Base-by-base conservation (phyloP, 331 rosid genomes). In the Ulmus americana region DNA sequence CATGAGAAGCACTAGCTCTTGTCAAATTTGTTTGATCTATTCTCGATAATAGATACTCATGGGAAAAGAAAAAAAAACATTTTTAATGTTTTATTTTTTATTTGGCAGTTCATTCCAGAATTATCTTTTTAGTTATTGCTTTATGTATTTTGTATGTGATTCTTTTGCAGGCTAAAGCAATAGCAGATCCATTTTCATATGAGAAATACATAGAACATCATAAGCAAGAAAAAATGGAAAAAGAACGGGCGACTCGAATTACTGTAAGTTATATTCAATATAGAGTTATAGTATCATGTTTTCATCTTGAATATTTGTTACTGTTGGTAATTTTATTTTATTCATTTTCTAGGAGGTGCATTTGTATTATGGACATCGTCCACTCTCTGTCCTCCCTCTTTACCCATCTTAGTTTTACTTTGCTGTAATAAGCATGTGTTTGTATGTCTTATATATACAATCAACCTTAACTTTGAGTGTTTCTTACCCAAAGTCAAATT, bases 221-320 rank as follows among this genome's bases (percentile, higher is more conserved):
- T 66, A 86, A 86, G 64, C 77, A 67, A 67, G 89, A 89, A 62
- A 86, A 80, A 70, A 61, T 89, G 50, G 98, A 89, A 61, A 83
- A 88, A 63, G 95, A 92, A 59, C 86, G 83, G 14, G 85, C 91
- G 40, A 82, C 85, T 55, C 84, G 98, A 46, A 92, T 92, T 71
- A 86, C 97, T 69, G 98, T 83, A 55, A 55, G 68, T 63, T 60
- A 73, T 57, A 22, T 14, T 48, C 6, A 18, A 61, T 61, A 15
- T 43, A 6, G 4, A 10, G 11, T 42, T 43, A 28, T 44, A n/a
- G 8, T 8, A 5, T 59, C 53, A 11, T 48, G 13, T 48, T 48
- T 48, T 11, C 18, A 3, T 14, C 14, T 10, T 28, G 35, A 28
- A 28, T 28, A 28, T 28, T 28, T 28, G 35, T 28, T 11, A 47